A percentile compares a stretch with the other conserved stretches of the same genome.
Evolutionary conservation across 768 basidiomycete genomes (phyloP).

Genomic region (Tricholoma matsutake): DNA sequence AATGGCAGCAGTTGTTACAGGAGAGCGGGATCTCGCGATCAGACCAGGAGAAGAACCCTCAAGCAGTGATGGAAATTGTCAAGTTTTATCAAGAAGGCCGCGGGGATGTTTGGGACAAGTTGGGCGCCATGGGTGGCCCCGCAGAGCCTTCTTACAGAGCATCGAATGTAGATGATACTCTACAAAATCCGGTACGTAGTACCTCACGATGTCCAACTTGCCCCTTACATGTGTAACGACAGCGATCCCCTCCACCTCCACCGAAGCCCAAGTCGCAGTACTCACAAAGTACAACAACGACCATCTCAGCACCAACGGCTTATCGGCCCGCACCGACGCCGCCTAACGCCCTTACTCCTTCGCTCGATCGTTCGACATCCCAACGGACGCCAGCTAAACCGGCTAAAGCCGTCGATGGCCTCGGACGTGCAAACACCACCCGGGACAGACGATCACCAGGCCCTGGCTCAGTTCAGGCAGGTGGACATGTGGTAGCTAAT

Average conservation of each 20-base stretch:
- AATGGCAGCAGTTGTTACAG: slow-evolving; percentile 97
- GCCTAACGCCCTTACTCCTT: slow-evolving; percentile 55
- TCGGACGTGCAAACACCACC: slow-evolving; percentile 69
- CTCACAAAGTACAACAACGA: slow-evolving; percentile 22
- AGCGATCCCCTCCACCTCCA: slow-evolving; percentile 51
- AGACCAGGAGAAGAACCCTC: slow-evolving; percentile 97
- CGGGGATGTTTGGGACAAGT: slow-evolving; percentile 83
- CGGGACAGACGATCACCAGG: slow-evolving; percentile 56
- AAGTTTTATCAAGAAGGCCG: slow-evolving; percentile 95
- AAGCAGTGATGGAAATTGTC: slow-evolving; percentile 98
- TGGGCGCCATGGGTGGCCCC: slow-evolving; percentile 53
- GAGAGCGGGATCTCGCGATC: slow-evolving; percentile 91
- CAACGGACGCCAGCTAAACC: slow-evolving; percentile 68
- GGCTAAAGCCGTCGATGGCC: slow-evolving; percentile 41
- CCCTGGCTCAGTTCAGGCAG: slow-evolving; percentile 26
- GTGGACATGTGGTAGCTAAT: slow-evolving; percentile 19
- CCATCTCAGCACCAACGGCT: slow-evolving; percentile 44
- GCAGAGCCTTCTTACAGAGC: slow-evolving; percentile 22
- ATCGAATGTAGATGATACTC: slow-evolving; percentile 42
- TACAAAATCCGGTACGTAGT: slow-evolving; percentile 54
- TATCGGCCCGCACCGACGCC: slow-evolving; percentile 80
- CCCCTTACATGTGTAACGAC: slow-evolving; percentile 9
- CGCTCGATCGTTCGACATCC: slow-evolving; percentile 86
- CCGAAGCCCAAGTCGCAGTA: slow-evolving; percentile 38
- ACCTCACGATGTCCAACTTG: slow-evolving; percentile 13